Percentiles rank a stretch among this genome's conserved stretches.
Conservation (phyloP, 2,329 filamentous ascomycete species). For the Xylaria sp. region DNA sequence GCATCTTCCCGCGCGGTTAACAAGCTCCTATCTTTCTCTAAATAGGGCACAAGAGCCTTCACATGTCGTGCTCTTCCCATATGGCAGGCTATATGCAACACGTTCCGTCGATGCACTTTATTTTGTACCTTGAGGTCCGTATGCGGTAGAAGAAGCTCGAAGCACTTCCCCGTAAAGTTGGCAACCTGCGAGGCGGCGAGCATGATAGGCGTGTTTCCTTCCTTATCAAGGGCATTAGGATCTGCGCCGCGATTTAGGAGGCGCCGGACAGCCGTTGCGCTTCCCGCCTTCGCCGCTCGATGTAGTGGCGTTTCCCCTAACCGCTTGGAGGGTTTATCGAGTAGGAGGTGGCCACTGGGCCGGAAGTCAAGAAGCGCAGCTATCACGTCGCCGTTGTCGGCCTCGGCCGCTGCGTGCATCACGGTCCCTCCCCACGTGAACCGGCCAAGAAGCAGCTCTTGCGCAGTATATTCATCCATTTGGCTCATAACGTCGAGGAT, state of each 20-base stretch:
- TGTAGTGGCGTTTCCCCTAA: background rate
- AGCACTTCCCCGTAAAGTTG: background rate
- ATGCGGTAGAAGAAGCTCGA: background rate
- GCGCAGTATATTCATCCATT: background rate
- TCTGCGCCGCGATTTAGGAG: background rate
- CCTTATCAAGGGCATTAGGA: background rate
- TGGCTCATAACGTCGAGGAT: background rate
- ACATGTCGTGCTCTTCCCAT: background rate
- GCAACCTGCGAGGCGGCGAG: background rate
- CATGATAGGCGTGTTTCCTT: background rate
- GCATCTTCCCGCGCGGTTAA: background rate
- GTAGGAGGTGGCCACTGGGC: background rate
- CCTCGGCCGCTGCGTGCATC: constrained; percentile 1
- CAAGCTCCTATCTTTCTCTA: background rate
- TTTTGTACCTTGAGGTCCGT: background rate
- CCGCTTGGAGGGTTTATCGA: background rate
- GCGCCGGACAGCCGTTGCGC: background rate
- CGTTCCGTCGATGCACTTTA: background rate
- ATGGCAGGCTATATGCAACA: background rate
- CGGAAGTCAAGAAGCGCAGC: background rate
- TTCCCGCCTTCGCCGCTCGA: background rate
- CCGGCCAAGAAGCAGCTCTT: background rate
- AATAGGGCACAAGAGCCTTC: background rate
- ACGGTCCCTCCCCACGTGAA: background rate
- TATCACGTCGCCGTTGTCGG: background rate